Conservation (phyloP, 345 rosid genomes). For the Lepidium africanum region DNA sequence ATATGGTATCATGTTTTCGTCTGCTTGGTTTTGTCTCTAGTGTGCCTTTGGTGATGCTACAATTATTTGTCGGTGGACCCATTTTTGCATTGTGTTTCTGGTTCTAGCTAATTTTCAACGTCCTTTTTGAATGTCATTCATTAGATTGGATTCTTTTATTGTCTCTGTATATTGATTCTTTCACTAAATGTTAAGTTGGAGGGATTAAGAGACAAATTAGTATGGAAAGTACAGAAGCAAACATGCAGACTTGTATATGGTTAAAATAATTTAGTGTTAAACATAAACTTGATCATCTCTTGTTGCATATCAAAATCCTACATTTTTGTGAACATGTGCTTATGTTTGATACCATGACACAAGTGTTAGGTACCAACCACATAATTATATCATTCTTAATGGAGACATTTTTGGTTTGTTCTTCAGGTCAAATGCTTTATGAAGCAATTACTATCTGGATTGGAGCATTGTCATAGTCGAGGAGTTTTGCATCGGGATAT, state of each 20-base stretch:
- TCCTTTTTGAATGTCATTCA: not conserved
- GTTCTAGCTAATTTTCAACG: not conserved
- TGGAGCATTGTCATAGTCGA: conserved; percentile 78
- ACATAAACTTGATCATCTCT: not conserved
- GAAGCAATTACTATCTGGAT: conserved; percentile 76
- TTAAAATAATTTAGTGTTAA: not conserved
- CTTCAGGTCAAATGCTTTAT: conserved; percentile 75
- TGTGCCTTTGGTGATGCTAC: conserved; percentile 5
- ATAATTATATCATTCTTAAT: not conserved
- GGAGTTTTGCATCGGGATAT: conserved; percentile 89
- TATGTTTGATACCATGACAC: not conserved
- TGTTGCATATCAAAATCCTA: not conserved
- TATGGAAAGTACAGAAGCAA: not conserved
- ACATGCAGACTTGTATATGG: not conserved
- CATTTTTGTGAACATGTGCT: not conserved
- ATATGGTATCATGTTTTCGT: not conserved
- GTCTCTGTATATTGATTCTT: not conserved
- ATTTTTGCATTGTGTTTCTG: conserved; percentile 3
- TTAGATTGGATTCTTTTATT: not conserved
- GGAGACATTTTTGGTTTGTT: not conserved
- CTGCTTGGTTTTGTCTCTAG: conserved; percentile 17
- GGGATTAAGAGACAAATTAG: not conserved
- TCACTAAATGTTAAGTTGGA: not conserved
- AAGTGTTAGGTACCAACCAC: not conserved
- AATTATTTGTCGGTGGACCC: conserved; percentile 22